A percentile compares a stretch with the other conserved stretches of the same genome.
Evolutionary conservation across 768 basidiomycete species (phyloP).

Genomic region (Strobilomyces echinocephalus): DNA sequence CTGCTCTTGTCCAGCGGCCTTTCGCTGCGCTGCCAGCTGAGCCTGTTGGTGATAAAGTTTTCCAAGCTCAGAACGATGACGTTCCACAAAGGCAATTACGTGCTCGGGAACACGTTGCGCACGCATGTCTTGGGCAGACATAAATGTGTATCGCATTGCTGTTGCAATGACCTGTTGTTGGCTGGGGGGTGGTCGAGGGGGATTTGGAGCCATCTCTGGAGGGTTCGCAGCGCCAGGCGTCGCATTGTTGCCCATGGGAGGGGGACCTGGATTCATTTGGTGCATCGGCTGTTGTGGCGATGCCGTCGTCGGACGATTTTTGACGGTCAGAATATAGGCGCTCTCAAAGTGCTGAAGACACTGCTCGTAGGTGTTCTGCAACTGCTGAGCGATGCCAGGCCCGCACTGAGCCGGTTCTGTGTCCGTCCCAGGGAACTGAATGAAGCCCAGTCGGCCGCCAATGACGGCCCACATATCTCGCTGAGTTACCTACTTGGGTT

Average conservation of each 20-base stretch:
- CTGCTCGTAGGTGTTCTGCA: slow-evolving; percentile 57
- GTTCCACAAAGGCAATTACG: slow-evolving; percentile 55
- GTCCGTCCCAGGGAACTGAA: slow-evolving; percentile 58
- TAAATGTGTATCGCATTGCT: slow-evolving; percentile 45
- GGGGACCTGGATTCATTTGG: slow-evolving; percentile 12
- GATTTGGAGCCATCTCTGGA: slow-evolving; percentile 18
- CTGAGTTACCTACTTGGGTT: slow-evolving; percentile 41
- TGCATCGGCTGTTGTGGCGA: slow-evolving; percentile 12
- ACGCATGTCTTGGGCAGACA: slow-evolving; percentile 49
- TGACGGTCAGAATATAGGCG: slow-evolving; percentile 44
- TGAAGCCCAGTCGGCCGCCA: slow-evolving; percentile 62
- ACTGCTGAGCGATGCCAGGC: slow-evolving; percentile 55
- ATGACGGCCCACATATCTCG: slow-evolving; percentile 63
- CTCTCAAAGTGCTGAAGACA: slow-evolving; percentile 55
- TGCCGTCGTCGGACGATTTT: slow-evolving; percentile 13
- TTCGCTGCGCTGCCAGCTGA: slow-evolving; percentile 16
- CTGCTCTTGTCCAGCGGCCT: slow-evolving; percentile 21
- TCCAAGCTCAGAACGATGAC: slow-evolving; percentile 36
- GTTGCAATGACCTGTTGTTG: slow-evolving; percentile 37
- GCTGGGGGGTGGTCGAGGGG: not conserved
- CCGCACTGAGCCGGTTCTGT: slow-evolving; percentile 58
- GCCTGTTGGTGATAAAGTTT: slow-evolving; percentile 26
- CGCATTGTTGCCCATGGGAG: slow-evolving; percentile 8
- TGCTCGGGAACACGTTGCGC: slow-evolving; percentile 43
- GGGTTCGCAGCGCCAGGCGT: slow-evolving; percentile 13